phyloP scores from a whole-genome alignment of 139 green algal species.

The Chlamydomonas sphaeroides region DNA sequence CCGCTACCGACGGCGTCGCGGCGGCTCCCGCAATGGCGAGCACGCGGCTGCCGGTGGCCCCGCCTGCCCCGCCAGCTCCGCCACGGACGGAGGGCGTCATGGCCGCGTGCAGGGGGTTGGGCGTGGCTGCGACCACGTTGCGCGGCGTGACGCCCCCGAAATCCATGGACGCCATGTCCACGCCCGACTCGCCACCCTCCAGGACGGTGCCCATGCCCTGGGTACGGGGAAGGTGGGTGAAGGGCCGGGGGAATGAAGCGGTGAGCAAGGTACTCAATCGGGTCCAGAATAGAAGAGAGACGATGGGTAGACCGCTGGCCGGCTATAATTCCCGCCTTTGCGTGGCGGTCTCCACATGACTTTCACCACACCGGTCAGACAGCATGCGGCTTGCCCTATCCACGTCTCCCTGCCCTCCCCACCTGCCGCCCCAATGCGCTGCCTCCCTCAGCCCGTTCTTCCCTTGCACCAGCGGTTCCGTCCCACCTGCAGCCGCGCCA shows the following conservation, averaged over 20 bases:
- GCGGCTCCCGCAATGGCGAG: constrained; percentile 49
- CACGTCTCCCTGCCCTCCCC: too few relatives aligned
- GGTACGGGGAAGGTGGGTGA: not conserved
- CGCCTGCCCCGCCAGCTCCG: constrained; percentile 25
- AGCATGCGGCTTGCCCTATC: too few relatives aligned
- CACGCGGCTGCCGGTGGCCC: constrained; percentile 17
- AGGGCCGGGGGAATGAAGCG: too few relatives aligned
- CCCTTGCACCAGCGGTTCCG: constrained; percentile 50
- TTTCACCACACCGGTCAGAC: too few relatives aligned
- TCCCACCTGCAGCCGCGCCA: constrained; percentile 20
- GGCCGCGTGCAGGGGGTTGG: constrained; percentile 73
- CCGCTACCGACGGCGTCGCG: constrained; percentile 47
- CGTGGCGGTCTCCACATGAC: too few relatives aligned
- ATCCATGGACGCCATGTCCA: constrained; percentile 72
- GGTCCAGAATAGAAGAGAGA: too few relatives aligned
- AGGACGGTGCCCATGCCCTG: constrained; percentile 87
- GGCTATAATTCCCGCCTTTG: too few relatives aligned
- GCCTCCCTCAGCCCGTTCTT: too few relatives aligned
- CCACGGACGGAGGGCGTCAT: constrained; percentile 59
- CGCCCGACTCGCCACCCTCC: constrained; percentile 85
- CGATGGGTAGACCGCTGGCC: too few relatives aligned
- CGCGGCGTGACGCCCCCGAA: constrained; percentile 76
- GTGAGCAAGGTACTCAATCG: too few relatives aligned
- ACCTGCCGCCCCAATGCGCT: too few relatives aligned
- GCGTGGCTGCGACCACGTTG: constrained; percentile 57